Base-by-base conservation (phyloP, 2,329 filamentous ascomycete species). In the Aspergillus sp. region DNA sequence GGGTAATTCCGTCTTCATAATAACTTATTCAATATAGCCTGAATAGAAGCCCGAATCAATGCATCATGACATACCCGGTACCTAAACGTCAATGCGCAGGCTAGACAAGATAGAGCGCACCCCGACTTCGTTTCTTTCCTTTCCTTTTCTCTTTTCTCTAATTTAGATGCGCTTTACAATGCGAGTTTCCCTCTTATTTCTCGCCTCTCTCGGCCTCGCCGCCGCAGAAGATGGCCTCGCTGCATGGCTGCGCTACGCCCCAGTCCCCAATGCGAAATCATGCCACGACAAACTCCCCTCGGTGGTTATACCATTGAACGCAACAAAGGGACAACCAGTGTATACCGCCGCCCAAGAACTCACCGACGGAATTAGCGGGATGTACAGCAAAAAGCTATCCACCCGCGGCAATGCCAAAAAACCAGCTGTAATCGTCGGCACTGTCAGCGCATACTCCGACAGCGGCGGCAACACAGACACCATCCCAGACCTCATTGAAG, bases 171-270 rank as follows among this genome's bases (percentile, higher is more conserved):
- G 8, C 27, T 30, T 30, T 30, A 30, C 27, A 30, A 46, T 46
- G 44, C 22, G 44, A n/a, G 15, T 13, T 8, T 15, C 22, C 33
- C 15, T 33, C 0, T 9, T 47, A 9, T n/a, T 47, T 5, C 8
- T 33, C 19, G 15, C 39, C 33, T n/a, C 33, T 33, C n/a, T 39
- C 34, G 39, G 48, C 57, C n/a, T 19, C 60, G 70, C 72, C 45
- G 71, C 71, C 47, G 85, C 84, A 40, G 86, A 89, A 65, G 81
- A 83, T 66, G 87, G 87, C 11, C 72, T 86, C 22, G 75, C 81
- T 56, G 86, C 77, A 48, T 89, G 87, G 87, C 71, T 89, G 55
- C 81, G 87, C 49, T 89, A 89, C 68, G 85, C 86, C 33, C 77
- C 80, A 8, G 66, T 87, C 13, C 73, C 79, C 5, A 61, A 73